Conservation (phyloP, 108 stramenopile species). For the Bacterosira constricta region DNA sequence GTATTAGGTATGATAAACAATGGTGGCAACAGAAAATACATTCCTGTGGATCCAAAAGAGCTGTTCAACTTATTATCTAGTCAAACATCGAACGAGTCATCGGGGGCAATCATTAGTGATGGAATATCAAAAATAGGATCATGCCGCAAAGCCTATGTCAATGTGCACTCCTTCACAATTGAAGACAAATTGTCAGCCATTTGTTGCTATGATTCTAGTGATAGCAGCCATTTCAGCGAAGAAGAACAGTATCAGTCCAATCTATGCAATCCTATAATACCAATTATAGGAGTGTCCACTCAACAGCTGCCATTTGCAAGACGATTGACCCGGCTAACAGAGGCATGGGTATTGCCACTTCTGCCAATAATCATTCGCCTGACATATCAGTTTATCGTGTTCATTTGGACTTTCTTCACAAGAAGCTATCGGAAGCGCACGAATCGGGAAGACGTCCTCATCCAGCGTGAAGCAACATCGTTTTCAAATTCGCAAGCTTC, state of each 20-base stretch:
- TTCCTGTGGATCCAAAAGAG: conserved; percentile 53
- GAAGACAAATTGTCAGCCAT: conserved; percentile 52
- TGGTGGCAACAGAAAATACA: conserved; percentile 61
- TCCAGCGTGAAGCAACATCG: conserved; percentile 3
- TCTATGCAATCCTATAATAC: conserved; percentile 40
- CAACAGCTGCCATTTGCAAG: conserved; percentile 52
- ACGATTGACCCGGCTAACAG: conserved; percentile 64
- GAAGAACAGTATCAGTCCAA: conserved; percentile 13
- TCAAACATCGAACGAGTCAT: not conserved
- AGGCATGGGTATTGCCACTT: conserved; percentile 81
- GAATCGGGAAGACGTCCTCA: not conserved
- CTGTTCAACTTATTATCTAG: not conserved
- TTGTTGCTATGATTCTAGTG: conserved; percentile 48
- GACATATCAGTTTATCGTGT: conserved; percentile 16
- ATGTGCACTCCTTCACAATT: conserved; percentile 61
- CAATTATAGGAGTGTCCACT: conserved; percentile 20
- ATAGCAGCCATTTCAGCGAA: not conserved
- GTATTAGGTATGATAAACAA: conserved; percentile 31
- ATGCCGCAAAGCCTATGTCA: conserved; percentile 68
- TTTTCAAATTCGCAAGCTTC: conserved; percentile 6
- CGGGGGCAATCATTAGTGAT: not conserved
- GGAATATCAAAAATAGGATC: not conserved
- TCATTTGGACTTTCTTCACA: not conserved
- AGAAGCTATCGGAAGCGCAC: not conserved
- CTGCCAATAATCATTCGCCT: conserved; percentile 74